Evolutionary conservation across 306 rosid genomes (phyloP), one percentile per base, ranked within the genome.

Genomic region (Acacia crassicarpa): DNA sequence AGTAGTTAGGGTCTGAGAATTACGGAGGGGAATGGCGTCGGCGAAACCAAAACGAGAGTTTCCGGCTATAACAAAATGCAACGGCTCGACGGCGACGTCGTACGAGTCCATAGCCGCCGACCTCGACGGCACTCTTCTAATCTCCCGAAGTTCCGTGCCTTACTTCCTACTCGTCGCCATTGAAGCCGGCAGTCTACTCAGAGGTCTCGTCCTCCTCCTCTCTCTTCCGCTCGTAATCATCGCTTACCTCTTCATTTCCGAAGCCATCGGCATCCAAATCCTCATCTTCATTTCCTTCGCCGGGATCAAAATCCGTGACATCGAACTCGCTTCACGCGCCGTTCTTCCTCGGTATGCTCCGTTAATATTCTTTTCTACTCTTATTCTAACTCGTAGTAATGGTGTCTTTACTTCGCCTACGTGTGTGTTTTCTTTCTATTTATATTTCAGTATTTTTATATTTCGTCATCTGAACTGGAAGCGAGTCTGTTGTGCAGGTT

Each of bases 161-260:
- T 95, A 93, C 93, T 95, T 93, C 91, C 91, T 95, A 95, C 98
- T 95, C 3, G 89, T 95, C 20, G 99, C 99, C 78, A 86, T 95
- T 12, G 99, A 95, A 86, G 99, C 99, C 58, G 98, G 98, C 1
- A 93, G 99, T 79, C 94, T 95, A 79, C 84, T 95, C 83, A 94
- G 99, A 0, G 99, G 99, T 72, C 78, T 95, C 78, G 0, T 93
- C 51, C 97, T 95, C 38, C 97, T 95, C n/a, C 98, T 95, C 48
- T 86, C 97, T 1, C 83, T 93, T 66, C 99, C 99, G 3, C 1
- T 91, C 56, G 79, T 95, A 67, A 95, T 95, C 83, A 0, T 95
- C 66, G 74, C 99, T 2, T 93, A 95, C 80, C 85, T 95, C 83
- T 95, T 95, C 86, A 17, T 95, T 76, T 95, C 99, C 2, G 99